phyloP scores from a whole-genome alignment of 2,329 filamentous ascomycete genomes.

The Zasmidium citrigriseum region DNA sequence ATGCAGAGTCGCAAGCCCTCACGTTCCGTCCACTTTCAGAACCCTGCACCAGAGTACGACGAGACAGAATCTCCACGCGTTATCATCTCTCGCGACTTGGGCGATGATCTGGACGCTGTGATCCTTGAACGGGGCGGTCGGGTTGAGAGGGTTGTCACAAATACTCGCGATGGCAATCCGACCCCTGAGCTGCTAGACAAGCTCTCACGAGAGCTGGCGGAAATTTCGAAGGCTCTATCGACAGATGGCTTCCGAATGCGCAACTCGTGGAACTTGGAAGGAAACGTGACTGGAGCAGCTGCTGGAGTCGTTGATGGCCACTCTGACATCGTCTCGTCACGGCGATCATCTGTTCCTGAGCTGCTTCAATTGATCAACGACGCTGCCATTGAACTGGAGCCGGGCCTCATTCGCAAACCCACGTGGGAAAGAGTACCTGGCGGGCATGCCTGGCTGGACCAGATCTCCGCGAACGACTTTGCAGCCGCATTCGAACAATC shows the following conservation, averaged over 20 bases:
- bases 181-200: constrained; percentile 23
- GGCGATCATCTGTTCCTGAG: background rate
- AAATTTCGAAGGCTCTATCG: constrained; percentile 27
- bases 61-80: constrained; percentile 5
- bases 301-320: constrained; percentile 35
- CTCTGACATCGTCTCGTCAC: background rate
- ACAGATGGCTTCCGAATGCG: background rate
- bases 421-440: background rate
- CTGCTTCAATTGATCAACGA: background rate
- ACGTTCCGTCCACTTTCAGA: constrained; percentile 4
- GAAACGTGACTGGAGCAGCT: constrained; percentile 4
- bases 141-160: constrained; percentile 42
- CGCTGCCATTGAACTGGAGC: background rate
- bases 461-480: background rate
- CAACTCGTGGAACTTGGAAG: constrained; percentile 19
- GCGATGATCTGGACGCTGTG: constrained; percentile 41
- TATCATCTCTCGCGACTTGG: constrained; percentile 34
- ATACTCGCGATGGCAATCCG: constrained; percentile 31
- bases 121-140: constrained; percentile 42
- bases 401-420: background rate
- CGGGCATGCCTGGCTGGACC: background rate
- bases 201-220: constrained; percentile 28
- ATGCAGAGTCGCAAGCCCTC: background rate
- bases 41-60: background rate
- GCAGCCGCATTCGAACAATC: background rate